phyloP scores from a whole-genome alignment of 73 alveolate species.

The Paramecium sonneborni region DNA sequence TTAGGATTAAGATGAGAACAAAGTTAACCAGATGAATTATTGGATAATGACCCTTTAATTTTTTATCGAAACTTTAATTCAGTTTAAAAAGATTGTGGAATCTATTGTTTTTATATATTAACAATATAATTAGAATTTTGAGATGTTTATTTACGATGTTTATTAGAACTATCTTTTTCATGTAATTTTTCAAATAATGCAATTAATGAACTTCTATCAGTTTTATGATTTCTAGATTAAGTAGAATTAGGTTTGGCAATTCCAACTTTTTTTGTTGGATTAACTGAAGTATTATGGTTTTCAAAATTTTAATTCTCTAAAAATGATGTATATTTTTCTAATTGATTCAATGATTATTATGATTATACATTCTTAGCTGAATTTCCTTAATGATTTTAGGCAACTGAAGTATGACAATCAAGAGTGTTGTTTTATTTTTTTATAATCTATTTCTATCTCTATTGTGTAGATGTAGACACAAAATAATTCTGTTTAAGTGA shows the following conservation, averaged over 20 bases:
- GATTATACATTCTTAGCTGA: not conserved
- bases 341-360: not conserved
- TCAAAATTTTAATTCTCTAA: not conserved
- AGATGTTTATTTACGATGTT: conserved; percentile 11
- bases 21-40: not conserved
- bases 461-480: not conserved
- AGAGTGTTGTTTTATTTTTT: not conserved
- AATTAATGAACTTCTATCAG: conserved; percentile 17
- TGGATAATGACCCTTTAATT: not conserved
- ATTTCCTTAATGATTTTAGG: not conserved
- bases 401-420: not conserved
- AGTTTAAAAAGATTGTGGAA: not conserved
- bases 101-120: not conserved
- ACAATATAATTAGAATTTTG: not conserved
- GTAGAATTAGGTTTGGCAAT: not conserved
- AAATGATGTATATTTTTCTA: not conserved
- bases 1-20: not conserved
- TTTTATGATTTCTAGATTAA: not conserved
- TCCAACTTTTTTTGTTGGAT: not conserved
- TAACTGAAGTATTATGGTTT: not conserved
- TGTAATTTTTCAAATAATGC: conserved; percentile 44
- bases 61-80: not conserved
- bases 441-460: not conserved
- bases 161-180: not conserved
- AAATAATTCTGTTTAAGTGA: not conserved